Conservation (phyloP, 1,284 basidiomycete species). For the Irpex sp. region DNA sequence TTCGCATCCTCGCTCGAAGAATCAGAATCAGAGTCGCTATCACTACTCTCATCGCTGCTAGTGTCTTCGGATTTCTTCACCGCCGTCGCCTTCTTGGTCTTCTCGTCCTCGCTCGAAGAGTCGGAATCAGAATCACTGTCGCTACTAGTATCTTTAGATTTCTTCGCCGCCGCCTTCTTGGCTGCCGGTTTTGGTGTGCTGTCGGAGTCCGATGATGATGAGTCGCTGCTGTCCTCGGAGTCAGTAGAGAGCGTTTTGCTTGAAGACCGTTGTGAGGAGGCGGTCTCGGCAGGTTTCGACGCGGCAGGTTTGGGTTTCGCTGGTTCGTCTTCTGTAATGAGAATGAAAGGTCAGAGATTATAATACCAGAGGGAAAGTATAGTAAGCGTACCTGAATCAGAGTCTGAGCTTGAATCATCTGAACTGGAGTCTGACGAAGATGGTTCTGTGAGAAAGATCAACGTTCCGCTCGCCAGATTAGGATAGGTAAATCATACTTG, state of each 20-base stretch:
- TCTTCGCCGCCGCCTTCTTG: slow-evolving; percentile 8
- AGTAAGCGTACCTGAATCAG: slow-evolving; percentile 9
- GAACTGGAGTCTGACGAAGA: slow-evolving; percentile 14
- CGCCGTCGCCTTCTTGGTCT: slow-evolving; percentile 6
- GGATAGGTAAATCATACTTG: neutral
- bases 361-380: neutral
- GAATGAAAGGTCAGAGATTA: neutral
- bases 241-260: slow-evolving; percentile 14
- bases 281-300: slow-evolving; percentile 2
- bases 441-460: neutral
- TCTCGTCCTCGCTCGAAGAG: slow-evolving; percentile 10
- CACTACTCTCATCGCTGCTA: slow-evolving; percentile 5
- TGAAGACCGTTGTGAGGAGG: slow-evolving; percentile 9
- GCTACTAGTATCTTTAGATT: neutral
- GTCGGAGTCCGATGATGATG: slow-evolving; percentile 1
- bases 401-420: slow-evolving; percentile 7
- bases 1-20: slow-evolving; percentile 10
- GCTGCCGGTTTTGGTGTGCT: neutral
- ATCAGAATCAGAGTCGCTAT: slow-evolving; percentile 6
- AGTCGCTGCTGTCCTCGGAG: slow-evolving; percentile 9
- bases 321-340: slow-evolving; percentile 3
- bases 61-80: slow-evolving; percentile 1
- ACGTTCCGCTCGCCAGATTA: neutral
- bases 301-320: slow-evolving; percentile 8
- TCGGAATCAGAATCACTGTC: slow-evolving; percentile 2